phyloP scores from a whole-genome alignment of 2,329 filamentous ascomycete species.

The Thielaviopsis ethacetica region DNA sequence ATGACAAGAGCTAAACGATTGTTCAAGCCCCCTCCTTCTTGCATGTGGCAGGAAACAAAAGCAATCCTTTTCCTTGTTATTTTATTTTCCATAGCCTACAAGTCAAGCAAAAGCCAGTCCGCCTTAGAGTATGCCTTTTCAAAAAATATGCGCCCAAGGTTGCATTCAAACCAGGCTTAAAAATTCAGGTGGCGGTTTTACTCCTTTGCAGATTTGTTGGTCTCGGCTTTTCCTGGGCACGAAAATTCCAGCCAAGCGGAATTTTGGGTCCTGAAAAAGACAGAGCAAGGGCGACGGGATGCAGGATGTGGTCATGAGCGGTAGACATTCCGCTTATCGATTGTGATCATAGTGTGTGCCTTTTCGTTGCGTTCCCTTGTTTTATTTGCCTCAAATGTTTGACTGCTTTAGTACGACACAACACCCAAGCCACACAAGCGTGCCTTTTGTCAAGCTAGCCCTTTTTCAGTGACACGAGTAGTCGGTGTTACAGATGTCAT shows the following conservation, averaged over 20 bases:
- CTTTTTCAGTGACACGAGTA: too few relatives aligned
- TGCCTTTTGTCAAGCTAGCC: too few relatives aligned
- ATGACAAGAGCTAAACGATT: background rate
- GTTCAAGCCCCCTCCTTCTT: background rate
- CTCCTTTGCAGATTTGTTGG: background rate
- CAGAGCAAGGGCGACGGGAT: too few relatives aligned
- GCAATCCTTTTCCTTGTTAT: background rate
- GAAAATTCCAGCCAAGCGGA: background rate
- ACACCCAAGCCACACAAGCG: too few relatives aligned
- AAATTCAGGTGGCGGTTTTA: background rate
- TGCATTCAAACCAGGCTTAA: background rate
- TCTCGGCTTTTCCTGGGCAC: background rate
- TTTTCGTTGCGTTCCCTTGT: too few relatives aligned
- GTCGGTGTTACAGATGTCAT: too few relatives aligned
- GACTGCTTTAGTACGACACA: too few relatives aligned
- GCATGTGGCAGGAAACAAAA: background rate
- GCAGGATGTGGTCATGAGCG: too few relatives aligned
- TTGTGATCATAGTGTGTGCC: too few relatives aligned
- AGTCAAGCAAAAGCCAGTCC: background rate
- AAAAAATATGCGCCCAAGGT: background rate
- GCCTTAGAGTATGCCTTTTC: background rate
- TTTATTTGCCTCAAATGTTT: too few relatives aligned
- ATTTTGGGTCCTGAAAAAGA: too few relatives aligned
- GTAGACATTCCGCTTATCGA: too few relatives aligned
- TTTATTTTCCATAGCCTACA: background rate